Base-by-base conservation (phyloP, 2,329 filamentous ascomycete genomes). In the Catunica adiposa region DNA sequence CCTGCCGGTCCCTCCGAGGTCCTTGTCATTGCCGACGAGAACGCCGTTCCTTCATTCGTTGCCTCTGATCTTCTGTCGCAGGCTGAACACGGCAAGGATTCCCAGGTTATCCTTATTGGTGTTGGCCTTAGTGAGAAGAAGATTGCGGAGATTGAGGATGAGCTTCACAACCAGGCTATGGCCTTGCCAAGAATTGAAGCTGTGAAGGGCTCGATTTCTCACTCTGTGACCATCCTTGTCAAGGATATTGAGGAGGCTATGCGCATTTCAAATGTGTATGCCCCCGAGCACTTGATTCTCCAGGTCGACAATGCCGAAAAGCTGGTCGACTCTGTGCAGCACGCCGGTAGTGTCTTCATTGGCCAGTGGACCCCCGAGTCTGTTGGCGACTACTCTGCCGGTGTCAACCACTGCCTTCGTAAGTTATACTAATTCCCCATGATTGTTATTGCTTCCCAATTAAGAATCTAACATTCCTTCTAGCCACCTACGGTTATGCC, bases 401-500 rank as follows among this genome's bases (percentile, higher is more conserved):
- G 92, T 64, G 92, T 98, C 44, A 98, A 98, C 69, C 92, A 98
- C 73, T 94, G 87, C 58, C 73, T 98, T 61, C 92, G 89, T 94
- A 83, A 79, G 87, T 83, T 17, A 7, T 44, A 7, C 56, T 29
- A n/a, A 17, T 29, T 42, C 25, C 9, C 17, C 22, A 48, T 25
- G 26, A 48, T 23, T 2, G 11, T n/a, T n/a, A n/a, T n/a, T n/a
- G n/a, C n/a, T n/a, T n/a, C n/a, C n/a, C n/a, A n/a, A 48, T n/a
- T 34, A 3, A 25, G 40, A 40, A 22, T 57, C 62, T 63, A 58
- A 63, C 56, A 51, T 62, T 58, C 61, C 54, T 25, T 51, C 5
- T 62, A 94, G 89, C 92, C 54, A 98, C 92, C 0, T 98, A 97
- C 66, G 92, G 92, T 42, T 98, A 94, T 64, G 92, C 92, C 51